A percentile compares a stretch with the other conserved stretches of the same genome.
Evolutionary conservation across 108 stramenopile genomes (phyloP).

Genomic region (Conticribra guillardii): DNA sequence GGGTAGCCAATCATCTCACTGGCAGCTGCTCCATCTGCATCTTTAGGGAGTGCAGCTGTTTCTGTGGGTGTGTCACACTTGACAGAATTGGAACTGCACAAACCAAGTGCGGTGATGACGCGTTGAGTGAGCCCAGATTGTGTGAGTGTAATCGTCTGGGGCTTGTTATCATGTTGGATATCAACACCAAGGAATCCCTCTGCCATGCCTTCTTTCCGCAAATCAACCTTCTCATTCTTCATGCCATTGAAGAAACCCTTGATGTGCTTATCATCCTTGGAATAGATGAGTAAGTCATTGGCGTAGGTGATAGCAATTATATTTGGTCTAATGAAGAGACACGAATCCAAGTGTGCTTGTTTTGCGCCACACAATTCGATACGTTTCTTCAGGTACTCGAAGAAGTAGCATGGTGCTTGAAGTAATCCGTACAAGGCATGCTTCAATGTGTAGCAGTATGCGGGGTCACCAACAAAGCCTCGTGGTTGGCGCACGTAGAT

Average conservation of each 20-base stretch:
- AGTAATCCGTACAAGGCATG: neutral
- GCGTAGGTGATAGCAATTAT: conserved; percentile 2
- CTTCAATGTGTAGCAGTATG: neutral
- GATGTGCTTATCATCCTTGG: neutral
- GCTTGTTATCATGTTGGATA: conserved; percentile 20
- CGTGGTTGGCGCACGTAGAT: neutral
- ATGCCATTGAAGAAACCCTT: neutral
- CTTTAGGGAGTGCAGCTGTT: conserved; percentile 18
- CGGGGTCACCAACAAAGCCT: neutral
- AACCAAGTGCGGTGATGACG: conserved; percentile 35
- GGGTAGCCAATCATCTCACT: conserved; percentile 13
- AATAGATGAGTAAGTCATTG: neutral
- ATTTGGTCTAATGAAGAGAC: conserved; percentile 2
- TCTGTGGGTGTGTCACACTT: neutral
- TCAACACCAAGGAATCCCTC: conserved; percentile 49
- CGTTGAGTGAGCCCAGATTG: conserved; percentile 44
- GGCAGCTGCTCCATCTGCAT: conserved; percentile 4
- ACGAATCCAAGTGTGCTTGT: neutral
- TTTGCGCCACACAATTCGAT: no score
- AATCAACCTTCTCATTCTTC: neutral
- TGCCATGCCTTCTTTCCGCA: neutral
- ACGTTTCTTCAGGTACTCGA: neutral
- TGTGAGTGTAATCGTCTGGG: conserved; percentile 30
- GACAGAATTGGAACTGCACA: neutral
- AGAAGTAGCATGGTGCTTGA: neutral